Evolutionary conservation across 805 yeast genomes (phyloP).

Genomic region (Tetrapisispora pingtungensis): DNA sequence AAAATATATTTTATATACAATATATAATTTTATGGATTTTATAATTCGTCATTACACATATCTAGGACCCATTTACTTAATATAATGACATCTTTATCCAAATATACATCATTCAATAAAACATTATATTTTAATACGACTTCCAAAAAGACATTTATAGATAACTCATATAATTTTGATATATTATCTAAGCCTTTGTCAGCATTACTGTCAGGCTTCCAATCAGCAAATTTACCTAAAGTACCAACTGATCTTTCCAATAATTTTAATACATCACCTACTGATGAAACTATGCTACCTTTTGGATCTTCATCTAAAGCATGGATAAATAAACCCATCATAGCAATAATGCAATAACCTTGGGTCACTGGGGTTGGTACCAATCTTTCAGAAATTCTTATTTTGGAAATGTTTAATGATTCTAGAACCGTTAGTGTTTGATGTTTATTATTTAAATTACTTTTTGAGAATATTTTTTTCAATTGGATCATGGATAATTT

Average conservation of each 20-base stretch:
- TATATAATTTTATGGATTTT: background rate
- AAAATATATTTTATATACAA: too few species aligned
- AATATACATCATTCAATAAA: constrained; percentile 51
- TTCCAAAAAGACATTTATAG: constrained; percentile 54
- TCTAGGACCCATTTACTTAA: constrained; percentile 68
- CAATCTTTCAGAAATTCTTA: constrained; percentile 50
- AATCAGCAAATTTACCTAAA: constrained; percentile 37
- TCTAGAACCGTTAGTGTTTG: constrained; percentile 13
- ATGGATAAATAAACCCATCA: constrained; percentile 39
- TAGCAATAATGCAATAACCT: constrained; percentile 50
- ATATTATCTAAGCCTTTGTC: constrained; percentile 34
- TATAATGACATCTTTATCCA: constrained; percentile 53
- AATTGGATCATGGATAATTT: background rate
- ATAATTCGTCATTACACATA: constrained; percentile 19
- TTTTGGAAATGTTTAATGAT: constrained; percentile 19
- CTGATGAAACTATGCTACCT: constrained; percentile 41
- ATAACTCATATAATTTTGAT: constrained; percentile 49
- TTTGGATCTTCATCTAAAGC: constrained; percentile 58
- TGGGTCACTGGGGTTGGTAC: constrained; percentile 55
- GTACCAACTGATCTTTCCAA: constrained; percentile 52
- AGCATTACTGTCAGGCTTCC: constrained; percentile 2
- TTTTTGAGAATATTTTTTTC: background rate
- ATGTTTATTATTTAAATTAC: background rate
- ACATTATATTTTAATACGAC: constrained; percentile 55
- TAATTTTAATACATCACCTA: constrained; percentile 52